Evolutionary conservation across 2,329 filamentous ascomycete species (phyloP).

Genomic region (Phymatotrichopsis omnivora): DNA sequence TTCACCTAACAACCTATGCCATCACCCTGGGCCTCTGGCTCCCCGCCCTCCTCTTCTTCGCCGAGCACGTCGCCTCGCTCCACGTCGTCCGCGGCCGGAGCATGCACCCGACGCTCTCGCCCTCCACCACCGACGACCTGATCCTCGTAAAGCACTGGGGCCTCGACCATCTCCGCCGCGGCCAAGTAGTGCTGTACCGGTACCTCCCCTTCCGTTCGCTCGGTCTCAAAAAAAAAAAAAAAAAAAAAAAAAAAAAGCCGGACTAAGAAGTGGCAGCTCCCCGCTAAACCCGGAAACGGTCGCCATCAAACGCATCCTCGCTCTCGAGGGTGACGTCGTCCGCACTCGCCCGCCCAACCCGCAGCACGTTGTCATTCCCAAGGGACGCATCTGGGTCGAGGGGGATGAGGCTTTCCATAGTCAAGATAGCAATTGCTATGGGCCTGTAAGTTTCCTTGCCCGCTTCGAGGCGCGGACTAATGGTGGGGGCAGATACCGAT

Average conservation of each 20-base stretch:
- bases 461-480: neutral
- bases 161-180: conserved; percentile 50
- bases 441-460: conserved; percentile 45
- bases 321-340: conserved; percentile 40
- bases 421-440: conserved; percentile 81
- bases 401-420: conserved; percentile 60
- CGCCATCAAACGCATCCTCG: conserved; percentile 75
- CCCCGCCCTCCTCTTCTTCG: conserved; percentile 52
- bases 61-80: conserved; percentile 50
- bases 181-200: conserved; percentile 66
- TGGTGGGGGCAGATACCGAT: conserved; percentile 46
- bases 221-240: too few species aligned
- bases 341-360: conserved; percentile 37
- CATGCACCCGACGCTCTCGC: conserved; percentile 63
- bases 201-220: conserved; percentile 38
- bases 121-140: conserved; percentile 39
- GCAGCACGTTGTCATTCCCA: conserved; percentile 53
- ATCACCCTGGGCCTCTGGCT: conserved; percentile 51
- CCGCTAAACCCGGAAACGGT: conserved; percentile 59
- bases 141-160: conserved; percentile 51
- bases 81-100: conserved; percentile 51
- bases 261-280: conserved; percentile 44
- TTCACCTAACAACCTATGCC: conserved; percentile 31
- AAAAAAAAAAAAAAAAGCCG: neutral
- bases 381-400: conserved; percentile 88